These are phyloP conservation scores for Pisolithus thermaeus DNA, from an alignment of 1,284 basidiomycete genomes.

Conservation along the genomic window DNA sequence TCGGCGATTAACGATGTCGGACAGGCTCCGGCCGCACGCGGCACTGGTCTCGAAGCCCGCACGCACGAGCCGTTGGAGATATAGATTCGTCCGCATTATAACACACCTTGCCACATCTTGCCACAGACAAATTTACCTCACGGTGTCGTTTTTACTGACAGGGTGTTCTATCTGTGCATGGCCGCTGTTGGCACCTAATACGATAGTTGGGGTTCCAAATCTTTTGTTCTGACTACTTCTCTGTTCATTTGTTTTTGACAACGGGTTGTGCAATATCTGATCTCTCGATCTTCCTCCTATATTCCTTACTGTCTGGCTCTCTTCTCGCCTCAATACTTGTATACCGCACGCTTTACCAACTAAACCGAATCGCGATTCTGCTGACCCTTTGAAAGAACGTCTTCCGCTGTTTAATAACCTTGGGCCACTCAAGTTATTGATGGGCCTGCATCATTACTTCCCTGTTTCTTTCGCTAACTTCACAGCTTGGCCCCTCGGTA, in stretches of 20 bases:
- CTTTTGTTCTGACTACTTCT: too few relatives aligned
- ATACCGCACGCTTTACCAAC: conserved; percentile 22
- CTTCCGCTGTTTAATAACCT: too few relatives aligned
- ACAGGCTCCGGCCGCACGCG: conserved; percentile 37
- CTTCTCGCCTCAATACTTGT: conserved; percentile 15
- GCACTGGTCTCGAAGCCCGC: conserved; percentile 65
- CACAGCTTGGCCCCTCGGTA: too few relatives aligned
- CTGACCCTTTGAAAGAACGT: background rate
- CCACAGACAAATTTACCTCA: background rate
- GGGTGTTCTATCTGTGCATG: conserved; percentile 14
- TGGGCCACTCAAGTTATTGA: too few relatives aligned
- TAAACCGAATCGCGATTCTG: conserved; percentile 13
- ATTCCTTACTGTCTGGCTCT: conserved; percentile 5
- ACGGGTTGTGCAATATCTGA: conserved; percentile 1
- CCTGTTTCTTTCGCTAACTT: background rate
- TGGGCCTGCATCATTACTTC: background rate
- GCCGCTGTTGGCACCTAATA: conserved; percentile 11
- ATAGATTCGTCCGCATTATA: conserved; percentile 31
- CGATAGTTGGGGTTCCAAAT: conserved; percentile 11
- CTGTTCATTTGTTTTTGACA: background rate
- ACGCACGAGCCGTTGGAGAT: conserved; percentile 81
- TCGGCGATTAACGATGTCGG: conserved; percentile 44
- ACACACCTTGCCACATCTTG: too few relatives aligned
- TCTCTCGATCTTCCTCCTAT: conserved; percentile 5
- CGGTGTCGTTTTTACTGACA: conserved; percentile 12